Evolutionary conservation across 768 basidiomycete species (phyloP).

Genomic region (Naematelia aurantialba): DNA sequence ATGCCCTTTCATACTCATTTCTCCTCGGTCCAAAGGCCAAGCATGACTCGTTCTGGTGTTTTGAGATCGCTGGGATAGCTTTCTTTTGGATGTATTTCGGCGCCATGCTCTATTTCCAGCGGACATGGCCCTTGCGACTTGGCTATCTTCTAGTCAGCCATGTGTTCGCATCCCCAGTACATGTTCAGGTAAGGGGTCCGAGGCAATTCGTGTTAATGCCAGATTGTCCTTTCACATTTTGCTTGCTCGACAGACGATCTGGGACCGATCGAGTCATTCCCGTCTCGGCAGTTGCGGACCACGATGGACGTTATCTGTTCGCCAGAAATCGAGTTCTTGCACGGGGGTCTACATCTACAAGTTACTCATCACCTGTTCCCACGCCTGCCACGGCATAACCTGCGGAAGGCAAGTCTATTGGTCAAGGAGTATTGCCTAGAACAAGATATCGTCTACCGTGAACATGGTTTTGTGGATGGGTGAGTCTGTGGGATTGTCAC

Average conservation of each 20-base stretch:
- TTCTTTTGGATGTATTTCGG: conserved; percentile 90
- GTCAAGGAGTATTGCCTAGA: conserved; percentile 86
- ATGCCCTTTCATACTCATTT: conserved; percentile 76
- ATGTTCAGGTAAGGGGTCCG: conserved; percentile 69
- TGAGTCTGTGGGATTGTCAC: conserved; percentile 12
- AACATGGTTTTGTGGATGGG: conserved; percentile 83
- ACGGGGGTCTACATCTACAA: conserved; percentile 96
- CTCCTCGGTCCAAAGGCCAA: conserved; percentile 56
- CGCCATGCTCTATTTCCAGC: conserved; percentile 64
- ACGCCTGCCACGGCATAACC: conserved; percentile 86
- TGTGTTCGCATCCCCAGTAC: conserved; percentile 79
- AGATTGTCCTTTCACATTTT: conserved; percentile 95
- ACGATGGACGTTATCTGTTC: conserved; percentile 92
- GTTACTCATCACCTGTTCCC: conserved; percentile 98
- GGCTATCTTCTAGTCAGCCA: conserved; percentile 80
- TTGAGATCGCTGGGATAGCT: conserved; percentile 68
- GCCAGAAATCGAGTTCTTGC: conserved; percentile 75
- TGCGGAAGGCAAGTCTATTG: conserved; percentile 71
- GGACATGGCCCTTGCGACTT: conserved; percentile 66
- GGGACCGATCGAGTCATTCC: conserved; percentile 85
- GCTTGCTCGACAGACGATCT: conserved; percentile 89
- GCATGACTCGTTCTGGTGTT: conserved; percentile 61
- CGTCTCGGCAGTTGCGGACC: conserved; percentile 91
- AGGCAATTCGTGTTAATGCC: conserved; percentile 7
- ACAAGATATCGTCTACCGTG: conserved; percentile 70